Evolutionary conservation across 2,329 filamentous ascomycete genomes (phyloP), one percentile per base, ranked within the genome.

Genomic region (Stagonosporopsis cucurbitacearum): DNA sequence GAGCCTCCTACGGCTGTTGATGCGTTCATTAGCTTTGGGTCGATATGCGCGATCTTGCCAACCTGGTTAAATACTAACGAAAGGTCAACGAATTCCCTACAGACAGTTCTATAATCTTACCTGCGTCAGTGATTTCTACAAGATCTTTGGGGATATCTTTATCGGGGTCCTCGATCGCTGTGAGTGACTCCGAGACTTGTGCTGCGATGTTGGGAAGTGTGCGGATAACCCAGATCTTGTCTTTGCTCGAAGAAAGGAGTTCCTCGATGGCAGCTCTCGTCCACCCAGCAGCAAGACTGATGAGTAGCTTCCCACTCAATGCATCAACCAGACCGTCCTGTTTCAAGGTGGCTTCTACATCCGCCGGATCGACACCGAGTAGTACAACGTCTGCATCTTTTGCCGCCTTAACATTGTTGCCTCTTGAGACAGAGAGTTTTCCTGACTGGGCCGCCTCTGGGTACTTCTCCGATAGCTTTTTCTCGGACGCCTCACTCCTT

Each of bases 251-350:
- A 2, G 45, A 46, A 17, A 78, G 75, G 0, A 81, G 64, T 2
- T 57, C 46, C 54, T 80, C 77, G 1, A 82, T 63, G 43, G 73
- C 72, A 17, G 71, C 62, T 30, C 75, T 71, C 0, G 79, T 77
- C 79, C 78, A 83, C 1, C 82, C 82, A 0, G 82, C 82, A 1
- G 77, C 78, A 0, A 84, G 77, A 59, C 81, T 84, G 65, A 84
- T 80, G 11, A 84, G 54, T 1, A 84, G 72, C 59, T 84, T 84
- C 4, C 70, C 65, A 0, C 66, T 60, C 1, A 84, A 49, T 0
- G 77, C 79, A 5, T 78, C 71, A 0, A 59, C 45, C 2, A 83
- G 60, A 0, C 75, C 77, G 0, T 74, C 64, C 36, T 78, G 65
- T 0, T 62, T 66, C 5, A 84, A 62, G 0, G 79, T 74, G 0